phyloP scores from a whole-genome alignment of 345 rosid species.

The Capsella bursapastoris region DNA sequence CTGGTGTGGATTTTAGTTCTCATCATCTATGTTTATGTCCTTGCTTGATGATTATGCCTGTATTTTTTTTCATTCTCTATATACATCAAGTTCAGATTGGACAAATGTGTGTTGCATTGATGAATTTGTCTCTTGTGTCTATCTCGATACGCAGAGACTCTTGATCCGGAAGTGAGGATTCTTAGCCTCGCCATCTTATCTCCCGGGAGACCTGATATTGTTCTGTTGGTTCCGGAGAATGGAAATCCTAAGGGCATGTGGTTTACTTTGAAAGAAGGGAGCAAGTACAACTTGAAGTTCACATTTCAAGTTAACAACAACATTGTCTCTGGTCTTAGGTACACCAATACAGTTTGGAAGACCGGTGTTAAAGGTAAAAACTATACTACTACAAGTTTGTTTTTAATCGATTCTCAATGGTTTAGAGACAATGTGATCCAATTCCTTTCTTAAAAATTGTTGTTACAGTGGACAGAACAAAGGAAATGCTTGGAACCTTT shows the following conservation, averaged over 20 bases:
- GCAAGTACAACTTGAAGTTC: constrained; percentile 65
- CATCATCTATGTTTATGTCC: background rate
- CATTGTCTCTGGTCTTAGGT: constrained; percentile 84
- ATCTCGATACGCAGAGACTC: constrained; percentile 61
- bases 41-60: constrained; percentile 8
- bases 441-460: background rate
- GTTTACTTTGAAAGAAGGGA: constrained; percentile 82
- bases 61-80: background rate
- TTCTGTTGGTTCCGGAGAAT: constrained; percentile 61
- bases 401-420: background rate
- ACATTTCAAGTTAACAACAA: constrained; percentile 71
- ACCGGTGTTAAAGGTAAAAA: constrained; percentile 65
- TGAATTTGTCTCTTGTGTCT: background rate
- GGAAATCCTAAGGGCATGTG: constrained; percentile 68
- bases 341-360: constrained; percentile 81
- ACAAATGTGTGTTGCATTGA: background rate
- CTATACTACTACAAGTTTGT: background rate
- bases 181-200: constrained; percentile 64
- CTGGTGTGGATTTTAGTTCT: background rate
- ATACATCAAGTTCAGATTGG: background rate
- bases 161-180: constrained; percentile 78
- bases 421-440: constrained; percentile 17
- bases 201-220: constrained; percentile 65
- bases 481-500: constrained; percentile 82
- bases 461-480: constrained; percentile 64